phyloP scores from a whole-genome alignment of 306 rosid species.

The Pueraria montana region DNA sequence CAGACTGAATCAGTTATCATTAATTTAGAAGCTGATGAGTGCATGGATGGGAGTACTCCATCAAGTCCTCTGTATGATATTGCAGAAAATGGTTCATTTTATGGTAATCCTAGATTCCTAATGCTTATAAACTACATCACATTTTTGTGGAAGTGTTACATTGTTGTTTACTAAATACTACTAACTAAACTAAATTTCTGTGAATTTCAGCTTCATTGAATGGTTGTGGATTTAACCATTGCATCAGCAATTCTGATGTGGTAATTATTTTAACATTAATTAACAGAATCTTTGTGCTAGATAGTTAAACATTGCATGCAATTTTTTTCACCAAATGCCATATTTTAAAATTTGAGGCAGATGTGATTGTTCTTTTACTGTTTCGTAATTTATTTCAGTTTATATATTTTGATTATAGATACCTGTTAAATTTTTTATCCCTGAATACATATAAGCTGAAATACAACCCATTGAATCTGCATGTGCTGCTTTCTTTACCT shows the following conservation, averaged over 20 bases:
- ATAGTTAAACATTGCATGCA: slow-evolving; percentile 7
- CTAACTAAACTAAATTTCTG: slow-evolving; percentile 26
- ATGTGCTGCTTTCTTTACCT: not conserved
- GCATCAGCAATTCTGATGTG: slow-evolving; percentile 53
- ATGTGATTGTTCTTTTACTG: not conserved
- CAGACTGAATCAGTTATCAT: slow-evolving; percentile 44
- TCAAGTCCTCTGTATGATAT: slow-evolving; percentile 50
- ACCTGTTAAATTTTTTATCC: not conserved
- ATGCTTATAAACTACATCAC: slow-evolving; percentile 11
- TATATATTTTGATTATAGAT: not conserved
- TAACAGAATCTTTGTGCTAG: not conserved
- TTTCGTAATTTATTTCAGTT: slow-evolving; percentile 2
- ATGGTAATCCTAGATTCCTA: slow-evolving; percentile 35
- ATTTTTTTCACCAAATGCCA: not conserved
- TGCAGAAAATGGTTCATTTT: not conserved
- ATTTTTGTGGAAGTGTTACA: not conserved
- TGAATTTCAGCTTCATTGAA: slow-evolving; percentile 58
- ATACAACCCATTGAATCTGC: not conserved
- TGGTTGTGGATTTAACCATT: slow-evolving; percentile 46
- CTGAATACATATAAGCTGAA: not conserved
- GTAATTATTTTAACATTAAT: slow-evolving; percentile 47
- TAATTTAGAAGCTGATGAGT: slow-evolving; percentile 57
- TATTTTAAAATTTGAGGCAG: not conserved
- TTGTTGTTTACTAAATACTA: not conserved
- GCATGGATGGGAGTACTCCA: slow-evolving; percentile 50